A percentile compares a stretch with the other conserved stretches of the same genome.
Evolutionary conservation across 2,329 filamentous ascomycete species (phyloP).

Genomic region (Xylariales sp.): DNA sequence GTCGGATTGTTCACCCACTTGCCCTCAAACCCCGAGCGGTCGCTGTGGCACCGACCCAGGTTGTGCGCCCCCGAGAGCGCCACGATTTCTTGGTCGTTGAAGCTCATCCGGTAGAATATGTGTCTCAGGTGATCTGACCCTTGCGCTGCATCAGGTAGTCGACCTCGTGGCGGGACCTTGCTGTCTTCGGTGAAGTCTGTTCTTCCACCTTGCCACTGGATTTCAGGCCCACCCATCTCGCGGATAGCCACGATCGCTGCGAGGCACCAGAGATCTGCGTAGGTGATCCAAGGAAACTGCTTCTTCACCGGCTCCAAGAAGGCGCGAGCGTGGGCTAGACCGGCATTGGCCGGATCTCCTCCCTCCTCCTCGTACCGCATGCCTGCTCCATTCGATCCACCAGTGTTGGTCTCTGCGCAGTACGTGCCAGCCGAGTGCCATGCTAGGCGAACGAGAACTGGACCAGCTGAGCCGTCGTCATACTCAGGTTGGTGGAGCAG

Average conservation of each 20-base stretch:
- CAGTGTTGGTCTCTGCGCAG: constrained; percentile 52
- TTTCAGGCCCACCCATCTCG: constrained; percentile 55
- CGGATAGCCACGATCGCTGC: constrained; percentile 54
- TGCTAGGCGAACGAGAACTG: constrained; percentile 58
- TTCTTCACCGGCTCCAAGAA: constrained; percentile 60
- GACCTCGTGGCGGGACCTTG: constrained; percentile 52
- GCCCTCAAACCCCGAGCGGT: constrained; percentile 29
- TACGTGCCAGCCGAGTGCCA: constrained; percentile 64
- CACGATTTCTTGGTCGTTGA: constrained; percentile 92
- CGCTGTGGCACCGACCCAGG: constrained; percentile 60
- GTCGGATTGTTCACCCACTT: constrained; percentile 33
- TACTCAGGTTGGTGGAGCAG: constrained; percentile 57
- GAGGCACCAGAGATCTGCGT: constrained; percentile 62
- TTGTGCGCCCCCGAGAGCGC: constrained; percentile 81
- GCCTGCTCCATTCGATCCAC: constrained; percentile 60
- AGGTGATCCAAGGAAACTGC: constrained; percentile 59
- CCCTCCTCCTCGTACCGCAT: constrained; percentile 63
- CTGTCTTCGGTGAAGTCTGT: constrained; percentile 59
- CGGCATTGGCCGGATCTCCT: constrained; percentile 61
- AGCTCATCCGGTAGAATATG: constrained; percentile 95
- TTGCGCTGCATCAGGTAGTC: constrained; percentile 73
- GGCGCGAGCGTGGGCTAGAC: constrained; percentile 57
- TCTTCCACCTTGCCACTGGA: constrained; percentile 53
- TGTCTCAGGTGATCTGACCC: constrained; percentile 75
- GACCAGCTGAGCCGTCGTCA: constrained; percentile 60